phyloP scores from a whole-genome alignment of 106 monocot genomes.

The Dendrobium nobile region DNA sequence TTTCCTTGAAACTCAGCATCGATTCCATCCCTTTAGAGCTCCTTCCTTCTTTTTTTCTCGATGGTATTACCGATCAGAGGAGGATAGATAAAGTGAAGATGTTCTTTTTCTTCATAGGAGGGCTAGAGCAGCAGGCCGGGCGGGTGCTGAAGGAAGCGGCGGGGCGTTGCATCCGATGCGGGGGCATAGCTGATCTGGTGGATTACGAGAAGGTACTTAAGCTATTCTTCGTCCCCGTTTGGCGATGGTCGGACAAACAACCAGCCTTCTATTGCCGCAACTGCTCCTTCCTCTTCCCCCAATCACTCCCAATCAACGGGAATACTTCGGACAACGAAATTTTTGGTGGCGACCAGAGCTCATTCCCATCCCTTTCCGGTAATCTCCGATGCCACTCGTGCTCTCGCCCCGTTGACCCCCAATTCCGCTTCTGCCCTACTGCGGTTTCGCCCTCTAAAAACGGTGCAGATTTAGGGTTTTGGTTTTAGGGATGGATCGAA shows the following conservation, averaged over 20 bases:
- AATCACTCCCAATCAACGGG: conserved; percentile 11
- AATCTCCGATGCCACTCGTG: conserved; percentile 33
- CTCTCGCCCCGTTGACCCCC: conserved; percentile 22
- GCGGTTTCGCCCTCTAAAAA: conserved; percentile 5
- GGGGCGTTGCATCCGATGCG: conserved; percentile 53
- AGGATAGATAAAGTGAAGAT: neutral
- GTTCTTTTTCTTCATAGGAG: conserved; percentile 69
- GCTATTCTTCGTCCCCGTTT: conserved; percentile 66
- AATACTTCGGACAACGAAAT: neutral
- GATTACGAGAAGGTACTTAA: conserved; percentile 57
- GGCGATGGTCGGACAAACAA: conserved; percentile 35
- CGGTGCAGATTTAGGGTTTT: neutral
- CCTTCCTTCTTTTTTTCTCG: neutral
- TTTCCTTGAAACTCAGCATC: too few relatives aligned
- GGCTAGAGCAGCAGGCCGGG: conserved; percentile 48
- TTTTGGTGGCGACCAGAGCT: neutral
- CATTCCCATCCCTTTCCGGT: neutral
- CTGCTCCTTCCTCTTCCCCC: conserved; percentile 39
- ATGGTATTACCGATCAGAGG: neutral
- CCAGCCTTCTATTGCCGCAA: conserved; percentile 26
- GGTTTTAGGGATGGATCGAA: too few relatives aligned
- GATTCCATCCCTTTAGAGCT: too few relatives aligned
- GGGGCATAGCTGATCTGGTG: conserved; percentile 43
- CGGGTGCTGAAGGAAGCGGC: conserved; percentile 25
- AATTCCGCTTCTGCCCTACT: conserved; percentile 22